Conservation (phyloP, 2,329 filamentous ascomycete species). For the Tolypocladium pustulatum region DNA sequence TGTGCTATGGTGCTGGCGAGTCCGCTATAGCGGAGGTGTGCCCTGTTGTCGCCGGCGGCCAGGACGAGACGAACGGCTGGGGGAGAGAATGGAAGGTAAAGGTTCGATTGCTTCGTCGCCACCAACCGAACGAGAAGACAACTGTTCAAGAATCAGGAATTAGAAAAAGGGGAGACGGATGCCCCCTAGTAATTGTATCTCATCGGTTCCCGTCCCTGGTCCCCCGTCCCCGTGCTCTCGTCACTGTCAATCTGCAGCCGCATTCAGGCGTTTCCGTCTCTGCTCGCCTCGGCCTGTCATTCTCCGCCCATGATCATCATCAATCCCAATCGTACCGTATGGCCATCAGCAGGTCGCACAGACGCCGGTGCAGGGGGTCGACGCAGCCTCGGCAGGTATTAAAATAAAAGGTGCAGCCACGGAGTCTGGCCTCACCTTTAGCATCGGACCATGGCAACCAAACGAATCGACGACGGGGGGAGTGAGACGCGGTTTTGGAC, state of each 20-base stretch:
- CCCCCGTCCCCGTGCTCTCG: not conserved
- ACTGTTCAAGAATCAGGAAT: not conserved
- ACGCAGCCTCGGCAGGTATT: not conserved
- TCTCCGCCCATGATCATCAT: not conserved
- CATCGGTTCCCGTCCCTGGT: not conserved
- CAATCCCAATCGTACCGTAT: not conserved
- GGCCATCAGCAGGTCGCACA: not conserved
- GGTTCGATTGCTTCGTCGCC: not conserved
- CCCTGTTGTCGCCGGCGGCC: not conserved
- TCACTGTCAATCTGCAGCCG: not conserved
- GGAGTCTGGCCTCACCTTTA: not conserved
- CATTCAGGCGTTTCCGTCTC: not conserved
- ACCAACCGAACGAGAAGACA: not conserved
- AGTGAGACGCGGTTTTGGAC: not conserved
- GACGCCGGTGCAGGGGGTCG: not conserved
- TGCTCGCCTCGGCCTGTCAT: not conserved
- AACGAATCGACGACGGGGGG: not conserved
- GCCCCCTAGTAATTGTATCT: not conserved
- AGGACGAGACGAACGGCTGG: not conserved
- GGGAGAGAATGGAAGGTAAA: not conserved
- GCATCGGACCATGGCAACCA: not conserved
- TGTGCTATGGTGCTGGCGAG: not conserved
- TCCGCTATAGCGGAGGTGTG: not conserved
- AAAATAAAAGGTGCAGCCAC: not conserved
- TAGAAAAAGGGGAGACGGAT: not conserved